A percentile compares a stretch with the other conserved stretches of the same genome.
phyloP scores from a whole-genome alignment of 768 basidiomycete genomes.

The Podaxis mareebaensis region DNA sequence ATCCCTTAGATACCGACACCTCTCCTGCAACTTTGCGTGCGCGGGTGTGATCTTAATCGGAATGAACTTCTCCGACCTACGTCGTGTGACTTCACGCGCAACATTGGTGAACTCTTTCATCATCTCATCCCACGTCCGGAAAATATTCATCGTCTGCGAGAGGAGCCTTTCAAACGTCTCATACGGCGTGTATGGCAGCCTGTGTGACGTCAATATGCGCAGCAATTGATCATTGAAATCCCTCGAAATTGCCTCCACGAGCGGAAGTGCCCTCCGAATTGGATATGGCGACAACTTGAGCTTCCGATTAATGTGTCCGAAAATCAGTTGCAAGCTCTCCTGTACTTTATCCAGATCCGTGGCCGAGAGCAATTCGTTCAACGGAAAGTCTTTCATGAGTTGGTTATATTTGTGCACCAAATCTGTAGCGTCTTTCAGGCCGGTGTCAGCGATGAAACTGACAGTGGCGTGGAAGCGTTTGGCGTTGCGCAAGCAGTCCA shows the following conservation, averaged over 20 bases:
- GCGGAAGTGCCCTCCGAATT: constrained; percentile 90
- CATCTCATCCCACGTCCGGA: constrained; percentile 85
- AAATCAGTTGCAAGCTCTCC: constrained; percentile 84
- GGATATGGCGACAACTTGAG: constrained; percentile 96
- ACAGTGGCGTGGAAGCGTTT: constrained; percentile 97
- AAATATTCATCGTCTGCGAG: constrained; percentile 71
- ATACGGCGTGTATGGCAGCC: constrained; percentile 92
- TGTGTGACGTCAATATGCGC: constrained; percentile 86
- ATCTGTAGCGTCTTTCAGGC: constrained; percentile 91
- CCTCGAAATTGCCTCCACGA: constrained; percentile 96
- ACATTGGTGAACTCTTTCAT: constrained; percentile 94
- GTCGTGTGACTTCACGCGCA: constrained; percentile 88
- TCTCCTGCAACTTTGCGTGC: constrained; percentile 88
- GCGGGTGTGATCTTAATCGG: constrained; percentile 94
- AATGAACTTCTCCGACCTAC: constrained; percentile 90
- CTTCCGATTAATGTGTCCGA: constrained; percentile 93
- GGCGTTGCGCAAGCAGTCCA: constrained; percentile 93
- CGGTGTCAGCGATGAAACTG: constrained; percentile 97
- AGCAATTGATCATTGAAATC: constrained; percentile 97
- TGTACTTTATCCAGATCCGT: constrained; percentile 96
- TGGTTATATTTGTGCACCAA: constrained; percentile 97
- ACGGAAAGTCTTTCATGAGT: constrained; percentile 98
- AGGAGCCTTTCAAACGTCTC: constrained; percentile 91
- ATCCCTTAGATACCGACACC: constrained; percentile 81
- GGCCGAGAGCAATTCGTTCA: constrained; percentile 94